Base-by-base conservation (phyloP, 495 filamentous ascomycete species). In the Jackrogersella minutella region DNA sequence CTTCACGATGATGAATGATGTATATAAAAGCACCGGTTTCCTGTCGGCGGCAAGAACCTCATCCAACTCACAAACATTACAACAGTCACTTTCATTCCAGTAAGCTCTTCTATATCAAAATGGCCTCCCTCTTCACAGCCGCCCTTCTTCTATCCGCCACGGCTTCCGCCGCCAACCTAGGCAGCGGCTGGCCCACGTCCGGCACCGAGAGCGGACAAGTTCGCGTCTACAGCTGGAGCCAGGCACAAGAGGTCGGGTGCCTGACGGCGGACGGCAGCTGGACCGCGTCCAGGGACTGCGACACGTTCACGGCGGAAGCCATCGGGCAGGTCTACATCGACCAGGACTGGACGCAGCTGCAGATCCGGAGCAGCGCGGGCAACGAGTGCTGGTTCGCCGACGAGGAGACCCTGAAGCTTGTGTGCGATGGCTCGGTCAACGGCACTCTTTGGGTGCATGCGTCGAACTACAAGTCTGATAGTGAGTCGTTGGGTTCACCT, bases 241-340 rank as follows among this genome's bases (percentile, higher is more conserved):
- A 21, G 14, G 53, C 53, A 44, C 53, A 57, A 21, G 53, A 57
- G 21, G 53, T 57, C 8, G 39, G 46, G 43, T 60, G 57, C 16
- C 24, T 60, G 16, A 60, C 57, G 4, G 34, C 14, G 3, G 36
- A 61, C 11, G 58, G 46, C 16, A 52, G 47, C 10, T 61, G 58
- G 58, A 61, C 58, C 14, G 58, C 47, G 5, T 52, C 58, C 7
- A 46, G 46, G 17, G 43, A 41, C 26, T 61, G 58, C 24, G 47
- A 46, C 22, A 62, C 39, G 8, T 62, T 62, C 49, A 62, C 47
- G 13, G 37, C 49, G 14, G 33, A 62, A 53, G 49, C 58, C 19
- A 2, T 54, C 14, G 58, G 58, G 6, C 24, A 21, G 8, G 14
- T 62, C 26, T 62, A 62, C 19, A 22, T 53, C 11, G 58, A 62